phyloP scores from a whole-genome alignment of 345 rosid genomes.

The Rubroshorea leprosula region DNA sequence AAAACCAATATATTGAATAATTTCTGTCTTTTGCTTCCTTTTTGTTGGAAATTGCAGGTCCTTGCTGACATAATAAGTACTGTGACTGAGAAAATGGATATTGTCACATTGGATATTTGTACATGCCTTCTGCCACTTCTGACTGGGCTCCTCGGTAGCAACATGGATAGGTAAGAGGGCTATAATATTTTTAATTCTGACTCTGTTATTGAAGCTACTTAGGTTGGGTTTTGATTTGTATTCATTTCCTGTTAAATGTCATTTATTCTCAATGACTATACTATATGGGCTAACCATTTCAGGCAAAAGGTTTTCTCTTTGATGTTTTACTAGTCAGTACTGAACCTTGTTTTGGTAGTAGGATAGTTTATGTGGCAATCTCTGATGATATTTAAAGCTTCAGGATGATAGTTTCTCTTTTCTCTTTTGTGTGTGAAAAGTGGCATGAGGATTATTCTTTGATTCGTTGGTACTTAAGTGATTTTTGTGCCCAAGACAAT shows the following conservation, averaged over 20 bases:
- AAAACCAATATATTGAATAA: background rate
- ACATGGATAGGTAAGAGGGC: slow-evolving; percentile 69
- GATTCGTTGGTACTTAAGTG: no score
- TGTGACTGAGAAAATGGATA: slow-evolving; percentile 59
- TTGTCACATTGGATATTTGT: slow-evolving; percentile 72
- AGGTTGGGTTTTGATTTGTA: background rate
- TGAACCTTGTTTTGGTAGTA: no score
- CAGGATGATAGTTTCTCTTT: no score
- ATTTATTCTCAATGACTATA: background rate
- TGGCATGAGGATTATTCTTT: no score
- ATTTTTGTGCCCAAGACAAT: no score
- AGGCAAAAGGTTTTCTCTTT: no score
- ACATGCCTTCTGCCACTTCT: slow-evolving; percentile 84
- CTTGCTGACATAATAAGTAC: slow-evolving; percentile 72
- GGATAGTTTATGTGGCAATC: no score
- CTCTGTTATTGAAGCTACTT: background rate
- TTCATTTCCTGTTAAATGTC: background rate
- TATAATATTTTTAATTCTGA: background rate
- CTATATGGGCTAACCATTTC: background rate
- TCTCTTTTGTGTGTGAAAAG: no score
- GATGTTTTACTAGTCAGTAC: no score
- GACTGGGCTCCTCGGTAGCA: slow-evolving; percentile 66
- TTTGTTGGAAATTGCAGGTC: slow-evolving; percentile 51
- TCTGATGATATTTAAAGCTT: no score
- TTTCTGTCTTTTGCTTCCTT: background rate